Conservation (phyloP, 495 filamentous ascomycete genomes). For the Penicillium subrubescens region DNA sequence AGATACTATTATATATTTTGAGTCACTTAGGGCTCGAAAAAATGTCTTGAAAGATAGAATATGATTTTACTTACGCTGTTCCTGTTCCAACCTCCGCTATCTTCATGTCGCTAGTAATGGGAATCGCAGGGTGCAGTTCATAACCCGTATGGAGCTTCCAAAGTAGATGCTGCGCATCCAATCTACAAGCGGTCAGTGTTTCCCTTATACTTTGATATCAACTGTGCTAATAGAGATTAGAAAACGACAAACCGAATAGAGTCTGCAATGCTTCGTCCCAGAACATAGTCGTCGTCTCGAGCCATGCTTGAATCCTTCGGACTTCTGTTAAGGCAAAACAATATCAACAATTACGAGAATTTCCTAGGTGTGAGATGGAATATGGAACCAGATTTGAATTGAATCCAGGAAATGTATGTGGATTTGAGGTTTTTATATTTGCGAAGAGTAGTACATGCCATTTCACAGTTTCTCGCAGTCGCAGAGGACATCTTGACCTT, state of each 20-base stretch:
- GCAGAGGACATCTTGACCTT: no score
- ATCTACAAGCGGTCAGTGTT: constrained; percentile 14
- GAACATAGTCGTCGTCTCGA: constrained; percentile 13
- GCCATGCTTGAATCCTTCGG: constrained; percentile 9
- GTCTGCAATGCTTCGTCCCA: constrained; percentile 12
- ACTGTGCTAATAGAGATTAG: background rate
- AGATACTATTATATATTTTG: constrained; percentile 24
- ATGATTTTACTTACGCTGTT: constrained; percentile 30
- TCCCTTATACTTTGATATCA: background rate
- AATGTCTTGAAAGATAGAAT: background rate
- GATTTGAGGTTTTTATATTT: no score
- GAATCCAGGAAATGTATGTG: no score
- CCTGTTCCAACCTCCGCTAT: constrained; percentile 38
- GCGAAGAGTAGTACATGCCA: no score
- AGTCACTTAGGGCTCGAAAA: background rate
- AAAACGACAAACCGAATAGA: constrained; percentile 16
- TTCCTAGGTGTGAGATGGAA: background rate
- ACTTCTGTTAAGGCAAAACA: background rate
- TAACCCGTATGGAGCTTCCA: constrained; percentile 32
- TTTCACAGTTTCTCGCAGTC: no score
- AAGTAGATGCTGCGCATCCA: constrained; percentile 31
- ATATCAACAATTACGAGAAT: background rate
- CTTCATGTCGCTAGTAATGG: constrained; percentile 24
- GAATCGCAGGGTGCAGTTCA: constrained; percentile 29
- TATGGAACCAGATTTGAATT: no score